phyloP scores from a whole-genome alignment of 495 filamentous ascomycete genomes.

The Aspergillus haitiensis region DNA sequence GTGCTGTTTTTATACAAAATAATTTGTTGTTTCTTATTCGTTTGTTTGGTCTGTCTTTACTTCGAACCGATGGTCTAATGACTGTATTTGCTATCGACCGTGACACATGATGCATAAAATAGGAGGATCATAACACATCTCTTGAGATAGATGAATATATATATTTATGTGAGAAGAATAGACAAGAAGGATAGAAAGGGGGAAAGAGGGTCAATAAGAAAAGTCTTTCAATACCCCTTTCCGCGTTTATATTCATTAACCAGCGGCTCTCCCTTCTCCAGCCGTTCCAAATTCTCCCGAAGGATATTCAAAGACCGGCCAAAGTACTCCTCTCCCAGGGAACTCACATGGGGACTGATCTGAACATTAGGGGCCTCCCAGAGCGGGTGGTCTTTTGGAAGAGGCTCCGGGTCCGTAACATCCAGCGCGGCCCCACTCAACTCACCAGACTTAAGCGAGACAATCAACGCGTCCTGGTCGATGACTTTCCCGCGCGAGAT shows the following conservation, averaged over 20 bases:
- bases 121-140: no score
- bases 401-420: conserved; percentile 81
- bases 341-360: conserved; percentile 80
- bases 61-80: no score
- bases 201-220: not conserved
- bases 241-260: conserved; percentile 67
- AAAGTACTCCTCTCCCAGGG: conserved; percentile 57
- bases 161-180: no score
- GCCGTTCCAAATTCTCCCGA: conserved; percentile 58
- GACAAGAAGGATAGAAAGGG: no score
- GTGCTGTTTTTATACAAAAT: no score
- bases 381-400: conserved; percentile 67
- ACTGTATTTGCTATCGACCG: no score
- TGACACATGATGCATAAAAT: no score
- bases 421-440: conserved; percentile 78
- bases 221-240: conserved; percentile 35
- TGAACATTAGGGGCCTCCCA: conserved; percentile 74
- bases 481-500: conserved; percentile 73
- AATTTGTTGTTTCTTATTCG: no score
- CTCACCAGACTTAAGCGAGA: conserved; percentile 42
- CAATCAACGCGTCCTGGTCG: conserved; percentile 66
- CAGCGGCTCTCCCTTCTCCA: conserved; percentile 59
- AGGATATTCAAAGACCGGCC: conserved; percentile 61
- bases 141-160: no score
- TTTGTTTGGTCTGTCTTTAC: no score